These are phyloP conservation scores for Didymella pinodella DNA, from an alignment of 2,329 filamentous ascomycete genomes.

Conservation along the genomic window DNA sequence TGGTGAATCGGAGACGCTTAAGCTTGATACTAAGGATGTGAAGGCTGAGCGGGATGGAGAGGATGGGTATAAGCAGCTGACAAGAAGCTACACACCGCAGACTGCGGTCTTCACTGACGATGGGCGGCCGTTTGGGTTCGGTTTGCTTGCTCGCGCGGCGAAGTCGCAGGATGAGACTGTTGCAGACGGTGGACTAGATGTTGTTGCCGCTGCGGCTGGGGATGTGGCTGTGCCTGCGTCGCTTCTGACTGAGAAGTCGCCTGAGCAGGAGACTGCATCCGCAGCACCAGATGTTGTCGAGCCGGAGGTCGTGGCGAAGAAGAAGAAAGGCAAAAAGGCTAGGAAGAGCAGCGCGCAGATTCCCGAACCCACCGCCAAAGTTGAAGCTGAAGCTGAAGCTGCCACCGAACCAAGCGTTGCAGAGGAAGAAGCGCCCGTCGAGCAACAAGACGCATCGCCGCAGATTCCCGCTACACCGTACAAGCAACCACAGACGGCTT, in stretches of 20 bases:
- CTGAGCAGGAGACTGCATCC: not conserved
- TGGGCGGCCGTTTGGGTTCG: conserved; percentile 15
- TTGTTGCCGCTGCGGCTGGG: not conserved
- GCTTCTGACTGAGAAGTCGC: not conserved
- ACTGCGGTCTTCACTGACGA: conserved; percentile 23
- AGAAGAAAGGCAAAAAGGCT: conserved; percentile 12
- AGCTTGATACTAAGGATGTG: not conserved
- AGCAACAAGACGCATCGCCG: not conserved
- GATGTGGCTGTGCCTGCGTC: not conserved
- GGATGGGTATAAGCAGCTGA: not conserved
- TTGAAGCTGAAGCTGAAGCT: not conserved
- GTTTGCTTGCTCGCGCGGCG: not conserved
- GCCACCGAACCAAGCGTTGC: not conserved
- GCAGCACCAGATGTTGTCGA: not conserved
- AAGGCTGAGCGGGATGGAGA: not conserved
- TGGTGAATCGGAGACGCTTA: not conserved
- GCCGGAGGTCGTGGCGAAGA: not conserved
- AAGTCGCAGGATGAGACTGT: not conserved
- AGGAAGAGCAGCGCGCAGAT: not conserved
- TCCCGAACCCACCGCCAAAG: not conserved
- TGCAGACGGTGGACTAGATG: not conserved
- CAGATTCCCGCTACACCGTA: not conserved
- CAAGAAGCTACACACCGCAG: conserved; percentile 16
- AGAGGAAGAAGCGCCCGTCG: not conserved
- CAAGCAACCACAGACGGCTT: conserved; percentile 1